Conservation (phyloP, 495 filamentous ascomycete species). For the Sabuloglossum arenarium region DNA sequence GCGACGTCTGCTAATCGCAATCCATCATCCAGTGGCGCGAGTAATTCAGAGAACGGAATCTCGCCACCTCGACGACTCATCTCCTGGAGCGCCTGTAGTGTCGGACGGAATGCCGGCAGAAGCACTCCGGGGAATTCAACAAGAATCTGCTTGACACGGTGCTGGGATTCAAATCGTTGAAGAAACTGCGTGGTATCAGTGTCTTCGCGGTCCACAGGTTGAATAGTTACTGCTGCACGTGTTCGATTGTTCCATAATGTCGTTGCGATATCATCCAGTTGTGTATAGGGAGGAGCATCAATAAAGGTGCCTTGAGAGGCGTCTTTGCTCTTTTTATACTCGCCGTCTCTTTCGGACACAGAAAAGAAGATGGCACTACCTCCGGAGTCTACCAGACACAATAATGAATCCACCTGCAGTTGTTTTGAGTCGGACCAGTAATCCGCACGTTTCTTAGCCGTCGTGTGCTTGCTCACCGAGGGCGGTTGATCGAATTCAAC, state of each 20-base stretch:
- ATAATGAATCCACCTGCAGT: constrained; percentile 32
- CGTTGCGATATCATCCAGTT: constrained; percentile 9
- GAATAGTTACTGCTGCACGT: not conserved
- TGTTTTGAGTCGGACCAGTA: constrained; percentile 42
- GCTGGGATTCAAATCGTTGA: not conserved
- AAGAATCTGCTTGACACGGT: constrained; percentile 17
- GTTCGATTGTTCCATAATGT: not conserved
- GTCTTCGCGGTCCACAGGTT: not conserved
- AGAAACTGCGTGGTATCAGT: not conserved
- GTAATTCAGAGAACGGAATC: constrained; percentile 38
- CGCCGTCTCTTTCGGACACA: constrained; percentile 20
- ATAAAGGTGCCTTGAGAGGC: constrained; percentile 10
- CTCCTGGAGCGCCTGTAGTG: constrained; percentile 39
- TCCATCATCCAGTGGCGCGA: constrained; percentile 19
- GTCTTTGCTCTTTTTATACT: constrained; percentile 9
- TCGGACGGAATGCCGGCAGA: constrained; percentile 43
- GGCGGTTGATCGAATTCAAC: constrained; percentile 34
- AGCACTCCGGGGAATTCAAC: constrained; percentile 55
- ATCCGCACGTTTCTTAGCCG: constrained; percentile 20
- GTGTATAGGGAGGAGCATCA: too few relatives aligned
- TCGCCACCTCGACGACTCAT: constrained; percentile 25
- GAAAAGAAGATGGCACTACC: constrained; percentile 31
- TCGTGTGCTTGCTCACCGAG: constrained; percentile 12
- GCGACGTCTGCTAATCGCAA: constrained; percentile 14
- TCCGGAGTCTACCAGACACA: constrained; percentile 32